Base-by-base conservation (phyloP, 1,139 yeast genomes). In the Suzukiozyma palmioleophila region DNA sequence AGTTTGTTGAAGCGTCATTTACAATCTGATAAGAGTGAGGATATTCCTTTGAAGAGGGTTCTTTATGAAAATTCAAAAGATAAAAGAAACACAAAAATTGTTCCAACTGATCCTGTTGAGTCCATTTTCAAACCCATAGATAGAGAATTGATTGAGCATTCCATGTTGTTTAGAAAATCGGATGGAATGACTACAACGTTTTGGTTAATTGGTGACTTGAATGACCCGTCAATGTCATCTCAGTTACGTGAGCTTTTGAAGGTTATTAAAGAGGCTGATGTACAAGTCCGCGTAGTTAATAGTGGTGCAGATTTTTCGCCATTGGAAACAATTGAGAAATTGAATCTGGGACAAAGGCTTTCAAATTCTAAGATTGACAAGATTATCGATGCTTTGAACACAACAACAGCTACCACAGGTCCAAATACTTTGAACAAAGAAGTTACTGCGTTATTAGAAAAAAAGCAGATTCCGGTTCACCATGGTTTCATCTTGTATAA, bases 141-240 rank as follows among this genome's bases (percentile, higher is more conserved):
- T n/a, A 41, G 44, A 3, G 68, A 59, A 1, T 49, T 71, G 35
- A 40, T 66, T 4, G 48, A 52, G 3, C 35, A 48, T 8, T 54
- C 71, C 0, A 15, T 44, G 26, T 34, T 44, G 3, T 54, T 61
- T 40, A 49, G 37, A 32, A 47, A 43, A 30, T 24, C 43, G 15
- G 43, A 42, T 7, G 37, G 57, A 6, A 44, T 62, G 1, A 54
- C 59, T 0, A 18, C 22, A 18, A 66, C 81, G 0, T 47, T 79
- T 12, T 79, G 85, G 72, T 47, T 83, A 10, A 59, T 79, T 39
- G 89, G 87, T 11, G 77, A 80, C 50, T 68, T 80, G 39, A 60
- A 64, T 12, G 52, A 66, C 3, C 36, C 46, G 1, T 43, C 49
- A 2, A 57, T 73, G 12, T 40, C 70, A 13, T 48, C 58, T 2